These are phyloP conservation scores for Talaromyces adpressus DNA, from an alignment of 495 filamentous ascomycete species.

Conservation along the genomic window DNA sequence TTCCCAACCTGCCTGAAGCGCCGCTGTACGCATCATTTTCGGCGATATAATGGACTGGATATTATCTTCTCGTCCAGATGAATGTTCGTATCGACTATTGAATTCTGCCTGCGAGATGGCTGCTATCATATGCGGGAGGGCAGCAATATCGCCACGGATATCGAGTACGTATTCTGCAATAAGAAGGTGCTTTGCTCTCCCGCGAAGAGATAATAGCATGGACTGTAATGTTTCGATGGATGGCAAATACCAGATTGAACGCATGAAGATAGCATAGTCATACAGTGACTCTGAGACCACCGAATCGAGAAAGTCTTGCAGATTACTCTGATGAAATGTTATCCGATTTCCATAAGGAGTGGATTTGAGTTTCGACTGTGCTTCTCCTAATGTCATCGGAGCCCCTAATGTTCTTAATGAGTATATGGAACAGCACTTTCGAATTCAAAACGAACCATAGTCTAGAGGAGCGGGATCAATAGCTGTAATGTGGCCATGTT, in stretches of 20 bases:
- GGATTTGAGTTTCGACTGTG: slow-evolving; percentile 26
- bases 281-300: neutral
- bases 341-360: slow-evolving; percentile 30
- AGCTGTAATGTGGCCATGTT: slow-evolving; percentile 33
- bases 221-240: neutral
- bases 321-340: neutral
- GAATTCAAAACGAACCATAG: slow-evolving; percentile 30
- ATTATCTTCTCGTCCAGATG: neutral
- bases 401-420: slow-evolving; percentile 13
- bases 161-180: neutral
- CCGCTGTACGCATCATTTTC: neutral
- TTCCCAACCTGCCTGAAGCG: neutral
- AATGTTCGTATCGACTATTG: neutral
- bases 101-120: neutral
- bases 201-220: neutral
- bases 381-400: slow-evolving; percentile 28
- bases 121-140: neutral
- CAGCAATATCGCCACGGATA: neutral
- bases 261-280: neutral
- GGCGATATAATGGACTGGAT: neutral
- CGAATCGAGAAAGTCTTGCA: neutral
- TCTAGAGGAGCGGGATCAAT: slow-evolving; percentile 42
- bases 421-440: slow-evolving; percentile 21
- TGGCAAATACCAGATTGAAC: neutral
- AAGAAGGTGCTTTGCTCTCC: neutral